A percentile compares a stretch with the other conserved stretches of the same genome.
Evolutionary conservation across 2,329 filamentous ascomycete genomes (phyloP).

Genomic region (Pseudogymnoascus sp.): DNA sequence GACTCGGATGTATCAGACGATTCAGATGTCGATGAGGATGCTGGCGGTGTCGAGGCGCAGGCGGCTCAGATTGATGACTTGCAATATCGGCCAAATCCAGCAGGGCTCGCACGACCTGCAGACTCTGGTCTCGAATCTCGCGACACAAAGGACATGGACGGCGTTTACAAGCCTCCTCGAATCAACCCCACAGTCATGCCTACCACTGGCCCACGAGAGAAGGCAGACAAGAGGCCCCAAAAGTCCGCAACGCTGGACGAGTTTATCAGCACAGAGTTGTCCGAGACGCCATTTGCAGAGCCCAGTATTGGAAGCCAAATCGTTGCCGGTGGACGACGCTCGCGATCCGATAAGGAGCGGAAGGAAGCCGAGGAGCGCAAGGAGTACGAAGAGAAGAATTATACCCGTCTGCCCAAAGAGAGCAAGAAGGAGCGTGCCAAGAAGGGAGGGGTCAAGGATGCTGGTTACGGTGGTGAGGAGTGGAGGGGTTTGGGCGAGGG

Average conservation of each 20-base stretch:
- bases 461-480: slow-evolving; percentile 83
- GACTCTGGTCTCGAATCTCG: slow-evolving; percentile 18
- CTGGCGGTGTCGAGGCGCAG: slow-evolving; percentile 20
- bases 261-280: slow-evolving; percentile 80
- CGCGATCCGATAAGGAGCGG: slow-evolving; percentile 70
- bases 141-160: slow-evolving; percentile 43
- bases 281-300: slow-evolving; percentile 70
- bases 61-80: slow-evolving; percentile 46
- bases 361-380: slow-evolving; percentile 70
- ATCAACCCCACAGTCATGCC: slow-evolving; percentile 85
- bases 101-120: slow-evolving; percentile 32
- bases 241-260: slow-evolving; percentile 87
- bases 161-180: slow-evolving; percentile 81
- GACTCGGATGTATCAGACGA: slow-evolving; percentile 30
- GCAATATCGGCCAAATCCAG: slow-evolving; percentile 54
- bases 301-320: slow-evolving; percentile 92
- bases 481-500: slow-evolving; percentile 82
- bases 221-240: slow-evolving; percentile 52
- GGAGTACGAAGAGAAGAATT: slow-evolving; percentile 89
- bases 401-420: slow-evolving; percentile 75
- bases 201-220: slow-evolving; percentile 41
- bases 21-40: slow-evolving; percentile 20
- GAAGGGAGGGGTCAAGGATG: slow-evolving; percentile 41
- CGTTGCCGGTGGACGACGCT: slow-evolving; percentile 66
- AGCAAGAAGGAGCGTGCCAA: slow-evolving; percentile 83